Conservation (phyloP, 192 early-diverging fungal species). For the Entomortierella chlamydospora region DNA sequence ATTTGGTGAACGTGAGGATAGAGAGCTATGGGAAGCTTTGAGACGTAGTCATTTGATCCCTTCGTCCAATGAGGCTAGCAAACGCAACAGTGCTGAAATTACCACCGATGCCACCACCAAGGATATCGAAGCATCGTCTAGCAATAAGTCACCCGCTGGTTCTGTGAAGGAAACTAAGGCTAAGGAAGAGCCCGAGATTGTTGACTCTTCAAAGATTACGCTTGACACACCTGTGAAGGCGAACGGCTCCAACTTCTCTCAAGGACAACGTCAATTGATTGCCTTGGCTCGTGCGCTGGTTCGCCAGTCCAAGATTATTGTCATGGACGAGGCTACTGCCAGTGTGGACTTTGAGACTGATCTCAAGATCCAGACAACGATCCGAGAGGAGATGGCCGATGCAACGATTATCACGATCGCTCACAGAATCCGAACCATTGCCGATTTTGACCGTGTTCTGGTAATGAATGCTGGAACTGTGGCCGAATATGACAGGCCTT, state of each 20-base stretch:
- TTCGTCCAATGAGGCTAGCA: constrained; percentile 4
- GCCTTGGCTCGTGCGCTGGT: constrained; percentile 78
- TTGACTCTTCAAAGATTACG: constrained; percentile 44
- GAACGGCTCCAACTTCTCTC: constrained; percentile 78
- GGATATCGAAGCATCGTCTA: constrained; percentile 5
- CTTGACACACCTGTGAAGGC: constrained; percentile 82
- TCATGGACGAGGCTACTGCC: constrained; percentile 94
- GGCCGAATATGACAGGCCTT: constrained; percentile 86
- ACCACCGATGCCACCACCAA: neutral
- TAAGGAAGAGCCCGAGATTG: neutral
- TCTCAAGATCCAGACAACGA: constrained; percentile 82
- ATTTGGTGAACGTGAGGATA: constrained; percentile 81
- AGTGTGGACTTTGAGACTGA: constrained; percentile 90
- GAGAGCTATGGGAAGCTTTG: constrained; percentile 80
- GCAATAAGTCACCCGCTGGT: neutral
- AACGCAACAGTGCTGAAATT: constrained; percentile 30
- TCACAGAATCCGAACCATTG: constrained; percentile 84
- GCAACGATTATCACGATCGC: constrained; percentile 89
- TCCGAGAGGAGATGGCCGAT: constrained; percentile 75
- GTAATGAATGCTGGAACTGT: constrained; percentile 79
- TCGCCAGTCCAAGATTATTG: constrained; percentile 70
- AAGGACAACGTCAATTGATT: constrained; percentile 82
- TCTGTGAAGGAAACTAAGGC: constrained; percentile 9
- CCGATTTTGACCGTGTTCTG: constrained; percentile 74
- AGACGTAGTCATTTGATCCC: constrained; percentile 76